Evolutionary conservation across 2,329 filamentous ascomycete species (phyloP).

Genomic region (Fusarium chaquense): DNA sequence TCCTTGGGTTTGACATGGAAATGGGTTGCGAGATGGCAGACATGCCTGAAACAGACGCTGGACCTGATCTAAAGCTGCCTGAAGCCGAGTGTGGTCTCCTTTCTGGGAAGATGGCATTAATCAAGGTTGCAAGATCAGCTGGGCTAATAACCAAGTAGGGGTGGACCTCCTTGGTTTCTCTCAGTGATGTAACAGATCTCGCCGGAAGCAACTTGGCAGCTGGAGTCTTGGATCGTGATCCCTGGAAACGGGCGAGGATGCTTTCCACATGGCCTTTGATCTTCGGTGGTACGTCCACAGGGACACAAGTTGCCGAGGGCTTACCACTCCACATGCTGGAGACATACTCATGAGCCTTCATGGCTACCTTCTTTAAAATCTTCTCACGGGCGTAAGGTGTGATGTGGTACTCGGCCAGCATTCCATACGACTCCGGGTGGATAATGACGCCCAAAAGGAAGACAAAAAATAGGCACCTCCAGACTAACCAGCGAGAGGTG

Average conservation of each 20-base stretch:
- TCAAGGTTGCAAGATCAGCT: slow-evolving; percentile 81
- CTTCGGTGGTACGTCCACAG: slow-evolving; percentile 65
- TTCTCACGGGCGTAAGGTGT: slow-evolving; percentile 90
- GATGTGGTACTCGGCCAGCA: slow-evolving; percentile 91
- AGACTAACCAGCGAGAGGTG: slow-evolving; percentile 86
- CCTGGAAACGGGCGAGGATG: slow-evolving; percentile 74
- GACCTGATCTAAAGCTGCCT: slow-evolving; percentile 73
- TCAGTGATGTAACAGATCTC: slow-evolving; percentile 76
- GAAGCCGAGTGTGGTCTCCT: slow-evolving; percentile 72
- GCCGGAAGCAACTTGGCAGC: slow-evolving; percentile 74
- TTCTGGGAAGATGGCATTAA: slow-evolving; percentile 87
- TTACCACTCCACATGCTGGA: slow-evolving; percentile 81
- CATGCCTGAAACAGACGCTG: slow-evolving; percentile 75
- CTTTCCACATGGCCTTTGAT: slow-evolving; percentile 78
- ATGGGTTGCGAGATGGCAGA: slow-evolving; percentile 75
- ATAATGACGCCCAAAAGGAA: slow-evolving; percentile 87
- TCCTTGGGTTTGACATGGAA: slow-evolving; percentile 69
- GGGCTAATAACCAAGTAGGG: slow-evolving; percentile 84
- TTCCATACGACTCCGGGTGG: slow-evolving; percentile 83
- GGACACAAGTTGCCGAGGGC: slow-evolving; percentile 64
- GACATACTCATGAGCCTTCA: slow-evolving; percentile 82
- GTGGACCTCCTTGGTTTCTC: slow-evolving; percentile 82
- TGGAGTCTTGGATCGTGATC: slow-evolving; percentile 61
- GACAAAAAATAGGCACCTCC: slow-evolving; percentile 91
- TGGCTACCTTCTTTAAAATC: slow-evolving; percentile 81